Conservation (phyloP, 1,284 basidiomycete genomes). For the Hortiboletus rubellus region DNA sequence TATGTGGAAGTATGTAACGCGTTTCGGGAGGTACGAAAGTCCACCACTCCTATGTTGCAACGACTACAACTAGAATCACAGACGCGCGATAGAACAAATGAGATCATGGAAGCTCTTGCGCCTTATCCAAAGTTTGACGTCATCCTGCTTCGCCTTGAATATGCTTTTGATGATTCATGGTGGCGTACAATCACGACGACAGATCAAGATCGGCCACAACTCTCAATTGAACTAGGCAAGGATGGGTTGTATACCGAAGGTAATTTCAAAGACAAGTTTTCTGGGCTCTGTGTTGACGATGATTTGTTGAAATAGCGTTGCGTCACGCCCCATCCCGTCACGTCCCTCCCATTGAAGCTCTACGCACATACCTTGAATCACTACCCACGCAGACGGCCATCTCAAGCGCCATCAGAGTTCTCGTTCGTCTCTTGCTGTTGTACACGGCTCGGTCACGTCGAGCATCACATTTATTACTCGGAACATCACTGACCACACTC, state of each 20-base stretch:
- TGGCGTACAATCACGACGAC: constrained; percentile 50
- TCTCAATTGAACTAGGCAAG: constrained; percentile 48
- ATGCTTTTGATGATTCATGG: constrained; percentile 72
- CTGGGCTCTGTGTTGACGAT: not conserved
- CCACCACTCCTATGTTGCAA: constrained; percentile 6
- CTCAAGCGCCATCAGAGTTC: constrained; percentile 58
- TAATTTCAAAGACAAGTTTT: constrained; percentile 5
- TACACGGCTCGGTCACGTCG: constrained; percentile 57
- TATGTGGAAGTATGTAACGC: constrained; percentile 70
- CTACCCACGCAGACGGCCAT: constrained; percentile 80
- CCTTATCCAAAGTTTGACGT: constrained; percentile 56
- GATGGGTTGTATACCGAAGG: constrained; percentile 46
- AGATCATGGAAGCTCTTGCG: constrained; percentile 47
- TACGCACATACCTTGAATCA: constrained; percentile 63
- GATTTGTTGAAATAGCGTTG: constrained; percentile 33
- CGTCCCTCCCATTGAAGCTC: constrained; percentile 43
- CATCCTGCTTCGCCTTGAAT: constrained; percentile 60
- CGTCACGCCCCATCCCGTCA: constrained; percentile 23
- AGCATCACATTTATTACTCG: constrained; percentile 78
- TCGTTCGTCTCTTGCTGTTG: constrained; percentile 70
- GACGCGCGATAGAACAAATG: constrained; percentile 56
- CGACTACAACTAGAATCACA: constrained; percentile 33
- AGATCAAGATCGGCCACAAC: constrained; percentile 20
- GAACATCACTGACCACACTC: constrained; percentile 78
- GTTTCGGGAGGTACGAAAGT: constrained; percentile 54